Evolutionary conservation across 495 filamentous ascomycete species (phyloP).

Genomic region (Viridothelium virens): DNA sequence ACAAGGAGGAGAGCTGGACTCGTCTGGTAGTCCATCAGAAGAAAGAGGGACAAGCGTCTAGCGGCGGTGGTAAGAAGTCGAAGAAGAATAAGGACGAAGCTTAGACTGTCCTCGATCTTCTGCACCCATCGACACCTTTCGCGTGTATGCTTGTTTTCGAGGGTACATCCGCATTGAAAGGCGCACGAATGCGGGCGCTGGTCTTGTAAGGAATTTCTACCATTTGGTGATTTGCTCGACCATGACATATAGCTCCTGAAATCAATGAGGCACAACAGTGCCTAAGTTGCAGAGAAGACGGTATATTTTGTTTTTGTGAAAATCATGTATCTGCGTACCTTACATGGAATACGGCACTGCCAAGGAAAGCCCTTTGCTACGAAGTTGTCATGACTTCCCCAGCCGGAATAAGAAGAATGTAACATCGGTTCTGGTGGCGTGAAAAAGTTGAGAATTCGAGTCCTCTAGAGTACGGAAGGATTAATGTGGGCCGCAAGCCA

Average conservation of each 20-base stretch:
- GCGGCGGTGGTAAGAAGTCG: slow-evolving; percentile 45
- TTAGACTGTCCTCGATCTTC: slow-evolving; percentile 21
- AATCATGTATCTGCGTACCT: too few species aligned
- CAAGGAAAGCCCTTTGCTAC: too few species aligned
- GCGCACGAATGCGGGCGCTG: background rate
- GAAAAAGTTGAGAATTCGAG: too few species aligned
- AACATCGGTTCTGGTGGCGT: too few species aligned
- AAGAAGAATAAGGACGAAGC: slow-evolving; percentile 60
- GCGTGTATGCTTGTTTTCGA: background rate
- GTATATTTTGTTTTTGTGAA: too few species aligned
- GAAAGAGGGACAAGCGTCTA: slow-evolving; percentile 50
- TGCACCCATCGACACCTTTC: background rate
- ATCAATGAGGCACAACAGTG: background rate
- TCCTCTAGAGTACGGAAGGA: too few species aligned
- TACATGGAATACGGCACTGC: too few species aligned
- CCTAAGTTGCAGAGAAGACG: too few species aligned
- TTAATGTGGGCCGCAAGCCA: too few species aligned
- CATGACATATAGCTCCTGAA: background rate
- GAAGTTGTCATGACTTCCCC: too few species aligned
- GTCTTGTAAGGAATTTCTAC: background rate
- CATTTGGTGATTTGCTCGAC: background rate
- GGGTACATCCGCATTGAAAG: slow-evolving; percentile 1
- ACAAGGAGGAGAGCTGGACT: slow-evolving; percentile 71
- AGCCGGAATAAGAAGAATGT: too few species aligned
- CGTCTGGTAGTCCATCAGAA: slow-evolving; percentile 76